Percentiles rank a stretch among this genome's conserved stretches.
phyloP scores from a whole-genome alignment of 1,284 basidiomycete species.

The Naganishia sp. region DNA sequence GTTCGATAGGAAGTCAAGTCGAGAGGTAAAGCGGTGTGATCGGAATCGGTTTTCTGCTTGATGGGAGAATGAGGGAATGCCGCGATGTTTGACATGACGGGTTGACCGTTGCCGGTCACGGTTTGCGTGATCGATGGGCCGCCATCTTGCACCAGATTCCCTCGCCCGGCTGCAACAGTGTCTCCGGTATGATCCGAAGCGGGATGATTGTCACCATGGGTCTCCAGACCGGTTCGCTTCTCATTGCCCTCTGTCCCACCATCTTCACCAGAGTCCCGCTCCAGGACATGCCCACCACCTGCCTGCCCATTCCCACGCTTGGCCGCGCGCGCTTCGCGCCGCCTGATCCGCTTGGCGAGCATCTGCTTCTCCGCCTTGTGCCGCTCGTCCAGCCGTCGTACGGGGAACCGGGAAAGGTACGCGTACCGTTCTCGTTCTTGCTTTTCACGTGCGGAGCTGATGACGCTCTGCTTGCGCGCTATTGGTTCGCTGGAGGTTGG shows the following conservation, averaged over 20 bases:
- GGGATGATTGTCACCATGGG: not conserved
- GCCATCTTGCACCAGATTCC: too few relatives aligned
- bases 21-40: not conserved
- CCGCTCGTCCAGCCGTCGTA: not conserved
- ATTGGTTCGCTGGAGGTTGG: not conserved
- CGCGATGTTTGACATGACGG: too few relatives aligned
- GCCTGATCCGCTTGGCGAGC: constrained; percentile 1
- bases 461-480: not conserved
- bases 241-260: not conserved
- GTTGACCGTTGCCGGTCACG: too few relatives aligned
- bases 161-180: too few relatives aligned
- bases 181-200: not conserved
- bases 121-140: too few relatives aligned
- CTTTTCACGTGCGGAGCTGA: not conserved
- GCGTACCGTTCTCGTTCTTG: constrained; percentile 1
- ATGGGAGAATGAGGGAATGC: too few relatives aligned
- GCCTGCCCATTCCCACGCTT: not conserved
- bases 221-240: too few relatives aligned
- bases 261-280: not conserved
- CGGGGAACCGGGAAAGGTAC: constrained; percentile 2
- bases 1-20: not conserved
- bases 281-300: not conserved
- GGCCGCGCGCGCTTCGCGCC: not conserved
- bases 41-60: not conserved
- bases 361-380: constrained; percentile 11